Base-by-base conservation (phyloP, 768 basidiomycete genomes). In the Tricholoma bakamatsutake region DNA sequence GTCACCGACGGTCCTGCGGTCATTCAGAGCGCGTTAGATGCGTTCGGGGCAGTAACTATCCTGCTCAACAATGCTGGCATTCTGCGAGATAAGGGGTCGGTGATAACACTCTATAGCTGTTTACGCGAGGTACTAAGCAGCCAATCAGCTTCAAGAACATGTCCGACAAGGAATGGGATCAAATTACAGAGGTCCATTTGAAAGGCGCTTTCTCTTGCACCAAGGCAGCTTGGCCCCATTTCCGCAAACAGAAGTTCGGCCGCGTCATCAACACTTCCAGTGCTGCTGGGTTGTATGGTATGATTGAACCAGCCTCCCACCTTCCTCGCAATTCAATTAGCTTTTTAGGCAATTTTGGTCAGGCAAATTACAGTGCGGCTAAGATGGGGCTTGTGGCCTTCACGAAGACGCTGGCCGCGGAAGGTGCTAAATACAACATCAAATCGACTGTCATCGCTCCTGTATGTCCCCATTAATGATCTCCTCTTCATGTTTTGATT, bases 41-140 rank as follows among this genome's bases (percentile, higher is more conserved):
- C 83, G 15, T 98, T 93, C 70, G 96, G 96, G 0, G 73, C 74
- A 3, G 77, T 95, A 42, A 85, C 87, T n/a, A 85, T 91, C 62
- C 82, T 98, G 46, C 87, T 98, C 63, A 98, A 98, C 75, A 98
- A 98, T 75, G 94, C 95, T 50, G 95, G 95, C 33, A 92, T 97
- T 55, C 71, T 93, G 54, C 78, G 90, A 49, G 90, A 88, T 66
- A 90, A 82, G 67, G 87, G 85, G 88, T 89, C 50, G 17, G 46
- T 15, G 9, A 48, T 17, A 30, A 7, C 27, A 46, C 17, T 4
- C 13, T 17, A 27, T 24, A 15, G 28, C n/a, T 7, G 8, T 30
- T 31, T 4, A 30, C 30, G 15, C n/a, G 46, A 45, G 12, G 11
- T 24, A 7, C 43, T 58, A 24, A 50, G 46, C 17, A 28, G 37